These are phyloP conservation scores for Fagopyrum tataricum DNA, from an alignment of 148 eudicot species.

Conservation along the genomic window DNA sequence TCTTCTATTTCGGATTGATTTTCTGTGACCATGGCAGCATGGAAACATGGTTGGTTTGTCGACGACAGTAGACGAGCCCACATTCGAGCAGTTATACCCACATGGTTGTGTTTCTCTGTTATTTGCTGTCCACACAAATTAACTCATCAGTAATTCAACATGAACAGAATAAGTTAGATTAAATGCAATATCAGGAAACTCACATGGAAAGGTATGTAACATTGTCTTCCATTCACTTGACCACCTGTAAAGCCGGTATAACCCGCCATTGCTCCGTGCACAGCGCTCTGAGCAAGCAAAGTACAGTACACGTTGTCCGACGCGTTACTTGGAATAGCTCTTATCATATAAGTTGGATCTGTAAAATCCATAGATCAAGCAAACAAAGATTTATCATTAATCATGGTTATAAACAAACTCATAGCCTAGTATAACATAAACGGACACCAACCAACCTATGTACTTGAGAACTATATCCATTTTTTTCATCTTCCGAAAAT, in stretches of 20 bases:
- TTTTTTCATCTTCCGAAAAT: constrained; percentile 43
- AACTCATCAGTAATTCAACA: no score
- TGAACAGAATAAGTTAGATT: not conserved
- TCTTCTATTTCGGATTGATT: not conserved
- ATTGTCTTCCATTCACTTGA: constrained; percentile 69
- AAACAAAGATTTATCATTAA: not conserved
- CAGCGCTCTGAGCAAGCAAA: constrained; percentile 84
- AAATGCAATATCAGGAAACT: constrained; percentile 20
- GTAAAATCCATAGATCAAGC: constrained; percentile 13
- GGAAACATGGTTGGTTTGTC: constrained; percentile 8
- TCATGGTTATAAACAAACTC: not conserved
- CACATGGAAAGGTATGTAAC: constrained; percentile 81
- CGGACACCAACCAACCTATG: constrained; percentile 52
- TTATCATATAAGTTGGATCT: constrained; percentile 98
- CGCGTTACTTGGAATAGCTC: constrained; percentile 84
- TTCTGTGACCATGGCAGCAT: not conserved
- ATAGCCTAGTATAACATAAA: no score
- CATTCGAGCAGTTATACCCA: constrained; percentile 12
- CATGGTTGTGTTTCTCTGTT: not conserved
- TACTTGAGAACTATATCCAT: constrained; percentile 74
- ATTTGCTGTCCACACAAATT: not conserved
- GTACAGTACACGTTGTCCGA: constrained; percentile 87
- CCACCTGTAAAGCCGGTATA: constrained; percentile 83
- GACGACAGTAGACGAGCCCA: constrained; percentile 12
- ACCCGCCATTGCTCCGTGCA: constrained; percentile 96